These are phyloP conservation scores for Fusarium pilosicola DNA, from an alignment of 2,329 filamentous ascomycete species.

Conservation along the genomic window DNA sequence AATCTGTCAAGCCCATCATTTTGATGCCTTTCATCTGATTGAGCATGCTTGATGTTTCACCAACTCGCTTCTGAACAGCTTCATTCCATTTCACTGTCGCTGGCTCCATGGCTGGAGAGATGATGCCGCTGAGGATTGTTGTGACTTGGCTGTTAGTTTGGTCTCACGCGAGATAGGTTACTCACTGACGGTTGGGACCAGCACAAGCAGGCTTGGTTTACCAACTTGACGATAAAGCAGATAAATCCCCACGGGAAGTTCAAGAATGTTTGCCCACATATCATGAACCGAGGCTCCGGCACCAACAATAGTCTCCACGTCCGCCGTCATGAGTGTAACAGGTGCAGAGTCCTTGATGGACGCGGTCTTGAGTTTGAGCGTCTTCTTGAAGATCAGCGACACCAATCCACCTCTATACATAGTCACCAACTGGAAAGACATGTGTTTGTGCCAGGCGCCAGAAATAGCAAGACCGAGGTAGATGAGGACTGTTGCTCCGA, in stretches of 20 bases:
- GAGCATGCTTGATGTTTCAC: slow-evolving; percentile 53
- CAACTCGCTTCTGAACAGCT: slow-evolving; percentile 54
- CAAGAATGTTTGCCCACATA: slow-evolving; percentile 52
- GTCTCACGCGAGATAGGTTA: fast-evolving
- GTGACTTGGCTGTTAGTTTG: slow-evolving; percentile 23
- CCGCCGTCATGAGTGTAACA: slow-evolving; percentile 58
- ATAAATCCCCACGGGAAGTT: slow-evolving; percentile 51
- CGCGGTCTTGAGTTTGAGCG: slow-evolving; percentile 46
- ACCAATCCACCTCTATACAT: slow-evolving; percentile 50
- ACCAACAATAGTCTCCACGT: slow-evolving; percentile 51
- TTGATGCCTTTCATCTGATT: slow-evolving; percentile 56
- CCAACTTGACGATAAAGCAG: slow-evolving; percentile 51
- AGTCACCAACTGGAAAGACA: slow-evolving; percentile 50
- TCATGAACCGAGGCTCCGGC: slow-evolving; percentile 47
- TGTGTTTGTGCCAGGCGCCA: slow-evolving; percentile 47
- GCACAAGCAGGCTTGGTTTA: slow-evolving; percentile 41
- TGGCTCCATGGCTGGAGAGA: slow-evolving; percentile 46
- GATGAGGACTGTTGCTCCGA: slow-evolving; percentile 53
- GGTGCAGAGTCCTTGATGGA: slow-evolving; percentile 51
- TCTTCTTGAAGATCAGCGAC: slow-evolving; percentile 62
- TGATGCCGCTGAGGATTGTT: slow-evolving; percentile 27
- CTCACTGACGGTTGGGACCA: slow-evolving; percentile 45
- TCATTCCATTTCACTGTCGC: slow-evolving; percentile 52
- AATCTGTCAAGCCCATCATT: slow-evolving; percentile 54
- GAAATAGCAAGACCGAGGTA: slow-evolving; percentile 56